These are phyloP conservation scores for Ostreobium quekettii DNA, from an alignment of 139 green algal species.

Conservation along the genomic window DNA sequence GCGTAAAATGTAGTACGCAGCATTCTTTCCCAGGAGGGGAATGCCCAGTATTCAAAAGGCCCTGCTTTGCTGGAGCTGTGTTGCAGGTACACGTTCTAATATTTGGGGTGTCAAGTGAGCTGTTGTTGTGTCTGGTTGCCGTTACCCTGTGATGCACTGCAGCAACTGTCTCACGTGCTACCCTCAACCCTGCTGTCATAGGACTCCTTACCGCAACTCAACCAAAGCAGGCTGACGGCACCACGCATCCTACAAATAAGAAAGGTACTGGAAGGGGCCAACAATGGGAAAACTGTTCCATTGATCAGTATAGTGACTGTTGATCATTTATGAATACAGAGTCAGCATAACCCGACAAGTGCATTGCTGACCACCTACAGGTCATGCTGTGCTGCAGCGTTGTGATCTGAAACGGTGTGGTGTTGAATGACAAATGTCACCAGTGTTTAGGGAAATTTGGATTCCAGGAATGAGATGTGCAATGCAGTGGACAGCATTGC, in stretches of 20 bases:
- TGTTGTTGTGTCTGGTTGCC: neutral
- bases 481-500: too few species aligned
- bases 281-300: too few species aligned
- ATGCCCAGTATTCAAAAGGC: too few species aligned
- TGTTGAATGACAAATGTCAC: neutral
- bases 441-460: too few species aligned
- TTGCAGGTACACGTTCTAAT: neutral
- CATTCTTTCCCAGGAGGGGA: too few species aligned
- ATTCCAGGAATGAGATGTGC: too few species aligned
- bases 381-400: neutral
- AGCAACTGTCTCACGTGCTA: neutral
- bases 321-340: slow-evolving; percentile 14
- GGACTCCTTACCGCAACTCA: slow-evolving; percentile 1
- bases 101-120: neutral
- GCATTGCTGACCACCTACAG: neutral
- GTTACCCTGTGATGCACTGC: neutral
- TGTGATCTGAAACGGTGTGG: neutral
- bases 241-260: slow-evolving; percentile 71
- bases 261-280: too few species aligned
- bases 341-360: slow-evolving; percentile 4
- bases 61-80: neutral
- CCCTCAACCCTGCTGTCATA: neutral
- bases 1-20: too few species aligned
- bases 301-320: slow-evolving; percentile 24
- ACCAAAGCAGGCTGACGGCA: slow-evolving; percentile 70